Percentiles rank a stretch among this genome's conserved stretches.
Conservation (phyloP, 495 filamentous ascomycete species). For the Annulohypoxylon maeteangense region DNA sequence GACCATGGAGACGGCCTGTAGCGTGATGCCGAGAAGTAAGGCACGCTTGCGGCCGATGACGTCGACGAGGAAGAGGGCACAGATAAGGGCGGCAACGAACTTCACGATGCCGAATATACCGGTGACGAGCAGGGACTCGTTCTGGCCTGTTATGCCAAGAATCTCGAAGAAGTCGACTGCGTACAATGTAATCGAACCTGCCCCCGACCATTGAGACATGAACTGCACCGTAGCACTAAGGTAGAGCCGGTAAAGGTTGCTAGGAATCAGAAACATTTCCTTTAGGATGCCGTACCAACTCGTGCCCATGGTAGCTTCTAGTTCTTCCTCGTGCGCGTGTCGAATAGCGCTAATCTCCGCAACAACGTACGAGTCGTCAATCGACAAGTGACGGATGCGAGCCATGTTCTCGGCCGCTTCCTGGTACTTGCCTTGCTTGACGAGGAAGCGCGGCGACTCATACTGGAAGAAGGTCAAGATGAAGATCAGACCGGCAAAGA, state of each 20-base stretch:
- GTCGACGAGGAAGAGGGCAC: slow-evolving; percentile 78
- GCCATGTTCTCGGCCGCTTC: slow-evolving; percentile 59
- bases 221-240: slow-evolving; percentile 69
- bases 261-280: slow-evolving; percentile 68
- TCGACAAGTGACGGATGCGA: slow-evolving; percentile 60
- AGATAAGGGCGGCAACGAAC: slow-evolving; percentile 68
- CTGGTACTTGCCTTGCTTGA: slow-evolving; percentile 61
- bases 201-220: slow-evolving; percentile 76
- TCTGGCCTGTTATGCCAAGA: slow-evolving; percentile 69
- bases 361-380: slow-evolving; percentile 61
- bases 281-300: slow-evolving; percentile 66
- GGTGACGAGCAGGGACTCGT: slow-evolving; percentile 72
- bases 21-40: slow-evolving; percentile 69
- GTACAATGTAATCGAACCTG: slow-evolving; percentile 73
- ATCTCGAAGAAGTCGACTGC: slow-evolving; percentile 73
- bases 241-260: slow-evolving; percentile 72
- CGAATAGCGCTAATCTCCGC: slow-evolving; percentile 63
- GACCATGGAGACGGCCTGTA: slow-evolving; percentile 72
- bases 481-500: slow-evolving; percentile 75
- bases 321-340: slow-evolving; percentile 60
- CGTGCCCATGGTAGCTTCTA: slow-evolving; percentile 67
- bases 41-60: slow-evolving; percentile 77
- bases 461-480: slow-evolving; percentile 70
- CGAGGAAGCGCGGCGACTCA: slow-evolving; percentile 69
- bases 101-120: slow-evolving; percentile 79